A percentile compares a stretch with the other conserved stretches of the same genome.
phyloP scores from a whole-genome alignment of 345 rosid species.

The Triadica sebifera region DNA sequence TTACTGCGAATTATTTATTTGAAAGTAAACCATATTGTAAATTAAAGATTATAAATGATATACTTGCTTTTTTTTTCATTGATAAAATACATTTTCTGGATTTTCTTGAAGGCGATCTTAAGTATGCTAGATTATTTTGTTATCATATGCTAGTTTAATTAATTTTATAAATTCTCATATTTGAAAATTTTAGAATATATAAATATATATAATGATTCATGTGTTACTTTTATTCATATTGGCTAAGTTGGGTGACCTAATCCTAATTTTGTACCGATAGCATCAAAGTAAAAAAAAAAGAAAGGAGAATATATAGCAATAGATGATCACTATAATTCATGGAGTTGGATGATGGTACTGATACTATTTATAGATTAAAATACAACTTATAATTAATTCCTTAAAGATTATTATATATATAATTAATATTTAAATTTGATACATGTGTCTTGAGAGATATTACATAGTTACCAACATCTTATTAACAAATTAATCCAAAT shows the following conservation, averaged over 20 bases:
- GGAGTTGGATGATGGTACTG: background rate
- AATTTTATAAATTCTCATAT: too few relatives aligned
- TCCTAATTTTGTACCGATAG: conserved; percentile 20
- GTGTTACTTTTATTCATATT: conserved; percentile 32
- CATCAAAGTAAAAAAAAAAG: background rate
- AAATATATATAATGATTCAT: too few relatives aligned
- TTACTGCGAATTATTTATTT: background rate
- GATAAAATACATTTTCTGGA: too few relatives aligned
- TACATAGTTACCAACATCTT: background rate
- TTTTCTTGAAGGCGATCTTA: too few relatives aligned
- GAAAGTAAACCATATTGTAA: conserved; percentile 1
- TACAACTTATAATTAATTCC: background rate
- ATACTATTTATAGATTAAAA: background rate
- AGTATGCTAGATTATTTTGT: too few relatives aligned
- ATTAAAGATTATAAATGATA: background rate
- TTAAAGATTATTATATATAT: too few relatives aligned
- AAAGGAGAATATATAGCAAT: background rate
- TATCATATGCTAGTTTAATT: too few relatives aligned
- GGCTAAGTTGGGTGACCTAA: background rate
- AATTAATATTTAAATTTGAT: too few relatives aligned
- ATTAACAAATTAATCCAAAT: background rate
- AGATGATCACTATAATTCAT: background rate
- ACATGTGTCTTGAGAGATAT: background rate
- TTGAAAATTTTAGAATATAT: too few relatives aligned
- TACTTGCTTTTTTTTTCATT: background rate